phyloP scores from a whole-genome alignment of 495 filamentous ascomycete genomes.

The Penicillium tannophilum region DNA sequence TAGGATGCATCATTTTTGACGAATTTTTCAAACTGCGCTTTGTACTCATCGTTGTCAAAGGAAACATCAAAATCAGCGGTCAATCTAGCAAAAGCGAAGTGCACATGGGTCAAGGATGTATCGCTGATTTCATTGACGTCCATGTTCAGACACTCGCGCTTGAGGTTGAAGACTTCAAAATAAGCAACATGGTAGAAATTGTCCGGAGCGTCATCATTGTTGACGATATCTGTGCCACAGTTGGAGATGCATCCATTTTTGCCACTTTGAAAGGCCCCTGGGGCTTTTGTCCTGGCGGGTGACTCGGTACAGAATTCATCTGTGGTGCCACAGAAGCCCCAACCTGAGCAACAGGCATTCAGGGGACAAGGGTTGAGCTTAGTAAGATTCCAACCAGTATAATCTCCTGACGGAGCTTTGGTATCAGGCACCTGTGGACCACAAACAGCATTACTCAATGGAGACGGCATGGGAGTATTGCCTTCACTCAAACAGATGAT shows the following conservation, averaged over 20 bases:
- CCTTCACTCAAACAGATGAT: background rate
- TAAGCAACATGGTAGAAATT: constrained; percentile 18
- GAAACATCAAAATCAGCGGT: background rate
- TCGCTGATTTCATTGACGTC: constrained; percentile 6
- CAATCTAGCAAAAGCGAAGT: constrained; percentile 17
- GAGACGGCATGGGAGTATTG: background rate
- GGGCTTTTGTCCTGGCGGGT: constrained; percentile 10
- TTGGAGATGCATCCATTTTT: constrained; percentile 47
- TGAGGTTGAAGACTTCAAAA: constrained; percentile 17
- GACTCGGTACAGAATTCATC: constrained; percentile 17
- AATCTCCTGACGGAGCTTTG: background rate
- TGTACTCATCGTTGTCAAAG: background rate
- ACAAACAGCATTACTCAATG: background rate
- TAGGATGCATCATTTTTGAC: background rate
- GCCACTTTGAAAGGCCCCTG: constrained; percentile 34
- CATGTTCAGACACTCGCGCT: constrained; percentile 21
- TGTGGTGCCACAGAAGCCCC: constrained; percentile 20
- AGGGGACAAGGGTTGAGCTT: constrained; percentile 25
- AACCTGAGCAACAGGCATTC: constrained; percentile 32
- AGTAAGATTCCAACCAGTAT: background rate
- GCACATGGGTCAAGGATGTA: constrained; percentile 21
- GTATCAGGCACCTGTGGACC: background rate
- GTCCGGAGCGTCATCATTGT: constrained; percentile 7
- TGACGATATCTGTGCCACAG: constrained; percentile 44
- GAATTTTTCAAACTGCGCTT: constrained; percentile 3